phyloP scores from a whole-genome alignment of 495 filamentous ascomycete species.

The Penicillium cinerascens region DNA sequence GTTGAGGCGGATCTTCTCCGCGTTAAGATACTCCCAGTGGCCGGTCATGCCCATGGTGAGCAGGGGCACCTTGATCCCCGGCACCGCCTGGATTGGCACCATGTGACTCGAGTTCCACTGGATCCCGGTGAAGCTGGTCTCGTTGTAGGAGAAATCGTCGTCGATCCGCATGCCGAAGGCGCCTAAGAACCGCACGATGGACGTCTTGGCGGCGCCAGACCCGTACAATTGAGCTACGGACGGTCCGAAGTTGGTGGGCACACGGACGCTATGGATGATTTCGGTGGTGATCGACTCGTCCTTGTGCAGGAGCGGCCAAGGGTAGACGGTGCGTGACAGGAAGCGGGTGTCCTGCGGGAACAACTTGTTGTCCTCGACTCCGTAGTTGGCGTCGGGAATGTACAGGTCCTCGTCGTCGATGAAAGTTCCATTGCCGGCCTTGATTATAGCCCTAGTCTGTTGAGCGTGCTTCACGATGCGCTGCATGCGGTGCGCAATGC shows the following conservation, averaged over 20 bases:
- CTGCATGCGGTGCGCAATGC: conserved; percentile 6
- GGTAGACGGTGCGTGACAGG: conserved; percentile 2
- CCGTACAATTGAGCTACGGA: not conserved
- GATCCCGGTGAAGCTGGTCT: conserved; percentile 4
- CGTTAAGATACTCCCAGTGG: conserved; percentile 14
- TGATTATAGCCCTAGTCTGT: not conserved
- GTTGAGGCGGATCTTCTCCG: conserved; percentile 10
- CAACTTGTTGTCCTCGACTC: conserved; percentile 9
- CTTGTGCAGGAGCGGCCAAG: conserved; percentile 12
- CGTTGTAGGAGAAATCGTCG: not conserved
- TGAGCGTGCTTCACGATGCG: conserved; percentile 6
- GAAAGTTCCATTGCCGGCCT: conserved; percentile 1
- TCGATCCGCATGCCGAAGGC: conserved; percentile 5
- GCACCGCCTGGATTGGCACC: not conserved
- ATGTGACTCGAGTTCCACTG: conserved; percentile 7
- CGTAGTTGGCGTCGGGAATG: conserved; percentile 4
- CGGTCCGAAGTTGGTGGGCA: not conserved
- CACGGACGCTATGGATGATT: conserved; percentile 7
- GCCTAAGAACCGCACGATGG: conserved; percentile 5
- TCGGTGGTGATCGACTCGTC: conserved; percentile 5
- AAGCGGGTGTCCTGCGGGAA: conserved; percentile 8
- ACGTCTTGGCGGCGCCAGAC: conserved; percentile 9
- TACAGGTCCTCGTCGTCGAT: conserved; percentile 9
- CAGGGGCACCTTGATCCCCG: conserved; percentile 6
- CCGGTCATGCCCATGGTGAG: conserved; percentile 16